phyloP scores from a whole-genome alignment of 163 green algal genomes.

The Prototheca stagnorum region DNA sequence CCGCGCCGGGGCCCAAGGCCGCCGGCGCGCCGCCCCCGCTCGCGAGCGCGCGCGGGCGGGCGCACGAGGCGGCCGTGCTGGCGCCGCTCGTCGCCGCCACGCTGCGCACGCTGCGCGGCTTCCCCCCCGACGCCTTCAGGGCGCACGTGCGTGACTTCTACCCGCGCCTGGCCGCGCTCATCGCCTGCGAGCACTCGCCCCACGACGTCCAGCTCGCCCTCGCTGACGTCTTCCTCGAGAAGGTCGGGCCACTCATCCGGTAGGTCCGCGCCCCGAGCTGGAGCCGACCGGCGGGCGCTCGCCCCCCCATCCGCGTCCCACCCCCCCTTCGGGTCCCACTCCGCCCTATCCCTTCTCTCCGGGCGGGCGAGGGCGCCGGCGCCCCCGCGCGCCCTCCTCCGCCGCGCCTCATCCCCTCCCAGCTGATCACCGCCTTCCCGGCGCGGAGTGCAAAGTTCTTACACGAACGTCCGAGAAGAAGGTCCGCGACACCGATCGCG shows the following conservation, averaged over 20 bases:
- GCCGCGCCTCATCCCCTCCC: neutral
- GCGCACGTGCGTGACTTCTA: constrained; percentile 50
- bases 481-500: too few relatives aligned
- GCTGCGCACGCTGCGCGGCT: constrained; percentile 31
- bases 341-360: neutral
- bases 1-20: constrained; percentile 2
- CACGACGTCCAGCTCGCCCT: constrained; percentile 54
- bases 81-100: constrained; percentile 51
- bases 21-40: too few relatives aligned
- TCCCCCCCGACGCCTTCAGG: constrained; percentile 40
- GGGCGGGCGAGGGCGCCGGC: neutral
- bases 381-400: neutral
- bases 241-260: too few relatives aligned
- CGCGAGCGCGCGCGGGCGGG: neutral
- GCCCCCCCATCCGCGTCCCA: neutral
- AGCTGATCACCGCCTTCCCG: neutral
- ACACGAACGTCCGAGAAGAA: too few relatives aligned
- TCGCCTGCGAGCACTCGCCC: constrained; percentile 48
- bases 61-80: constrained; percentile 18
- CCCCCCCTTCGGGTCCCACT: neutral
- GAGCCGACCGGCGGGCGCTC: too few relatives aligned
- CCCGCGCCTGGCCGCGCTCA: constrained; percentile 60
- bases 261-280: too few relatives aligned
- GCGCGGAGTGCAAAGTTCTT: too few relatives aligned
- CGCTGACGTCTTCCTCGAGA: constrained; percentile 44